Percentiles rank a stretch among this genome's conserved stretches.
Evolutionary conservation across 2,329 filamentous ascomycete species (phyloP).

Genomic region (Cercospora sp.): DNA sequence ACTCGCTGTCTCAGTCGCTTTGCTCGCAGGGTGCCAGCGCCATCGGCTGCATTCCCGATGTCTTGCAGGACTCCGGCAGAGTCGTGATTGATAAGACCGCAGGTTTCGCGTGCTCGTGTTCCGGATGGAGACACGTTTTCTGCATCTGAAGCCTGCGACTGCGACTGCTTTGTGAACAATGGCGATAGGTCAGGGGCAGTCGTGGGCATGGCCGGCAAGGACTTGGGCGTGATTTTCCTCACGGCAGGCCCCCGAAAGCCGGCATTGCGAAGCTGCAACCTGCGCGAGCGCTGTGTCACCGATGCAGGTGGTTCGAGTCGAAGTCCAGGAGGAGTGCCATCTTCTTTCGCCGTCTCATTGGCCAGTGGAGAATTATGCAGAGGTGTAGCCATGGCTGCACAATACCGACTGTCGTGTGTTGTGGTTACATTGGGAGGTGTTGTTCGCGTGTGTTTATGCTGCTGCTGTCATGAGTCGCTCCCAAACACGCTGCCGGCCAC

Average conservation of each 20-base stretch:
- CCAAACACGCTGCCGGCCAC: not conserved
- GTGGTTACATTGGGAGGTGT: not conserved
- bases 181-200: conserved; percentile 25
- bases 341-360: not conserved
- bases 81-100: conserved; percentile 26
- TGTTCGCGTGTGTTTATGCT: conserved; percentile 3
- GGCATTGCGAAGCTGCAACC: conserved; percentile 39
- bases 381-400: conserved; percentile 6
- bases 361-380: conserved; percentile 2
- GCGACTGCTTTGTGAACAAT: conserved; percentile 14
- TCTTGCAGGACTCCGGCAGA: conserved; percentile 35
- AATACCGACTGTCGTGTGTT: conserved; percentile 2
- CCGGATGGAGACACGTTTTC: conserved; percentile 30
- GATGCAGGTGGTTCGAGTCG: not conserved
- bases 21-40: conserved; percentile 17
- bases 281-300: conserved; percentile 30
- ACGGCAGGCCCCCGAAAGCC: conserved; percentile 38
- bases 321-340: not conserved
- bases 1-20: conserved; percentile 24
- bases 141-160: conserved; percentile 22
- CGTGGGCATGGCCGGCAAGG: conserved; percentile 25
- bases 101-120: conserved; percentile 11
- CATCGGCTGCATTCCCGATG: conserved; percentile 29
- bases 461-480: not conserved
- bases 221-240: conserved; percentile 37